Conservation (phyloP, 1,284 basidiomycete species). For the Leccinum colubrinum region DNA sequence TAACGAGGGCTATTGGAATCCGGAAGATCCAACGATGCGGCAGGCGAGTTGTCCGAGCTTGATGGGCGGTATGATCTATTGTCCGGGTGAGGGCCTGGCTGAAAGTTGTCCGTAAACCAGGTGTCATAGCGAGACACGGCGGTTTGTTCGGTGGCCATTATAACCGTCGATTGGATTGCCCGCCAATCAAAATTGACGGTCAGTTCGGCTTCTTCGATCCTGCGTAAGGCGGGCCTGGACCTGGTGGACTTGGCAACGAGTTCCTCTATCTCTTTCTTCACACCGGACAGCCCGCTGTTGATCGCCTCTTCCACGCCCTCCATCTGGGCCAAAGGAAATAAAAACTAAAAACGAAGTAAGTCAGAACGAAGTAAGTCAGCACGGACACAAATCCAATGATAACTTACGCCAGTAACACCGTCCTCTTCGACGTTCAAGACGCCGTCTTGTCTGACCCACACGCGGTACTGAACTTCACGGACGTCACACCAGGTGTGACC, state of each 20-base stretch:
- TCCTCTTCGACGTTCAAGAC: not conserved
- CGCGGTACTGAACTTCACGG: too few relatives aligned
- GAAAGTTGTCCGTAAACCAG: too few relatives aligned
- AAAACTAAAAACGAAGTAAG: not conserved
- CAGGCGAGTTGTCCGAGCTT: not conserved
- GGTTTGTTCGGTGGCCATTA: too few relatives aligned
- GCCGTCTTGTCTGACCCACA: too few relatives aligned
- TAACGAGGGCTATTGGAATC: not conserved
- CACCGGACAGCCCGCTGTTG: not conserved
- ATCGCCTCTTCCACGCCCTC: not conserved
- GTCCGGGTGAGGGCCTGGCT: not conserved
- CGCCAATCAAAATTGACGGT: not conserved
- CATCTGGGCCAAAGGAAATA: not conserved
- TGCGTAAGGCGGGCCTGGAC: not conserved
- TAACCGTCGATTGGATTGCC: not conserved
- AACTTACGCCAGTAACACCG: not conserved
- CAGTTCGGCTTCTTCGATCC: not conserved
- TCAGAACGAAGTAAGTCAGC: not conserved
- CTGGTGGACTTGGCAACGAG: not conserved
- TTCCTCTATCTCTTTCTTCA: not conserved
- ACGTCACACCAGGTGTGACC: not conserved
- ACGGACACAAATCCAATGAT: not conserved
- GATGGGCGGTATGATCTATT: not conserved
- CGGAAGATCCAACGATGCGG: not conserved
- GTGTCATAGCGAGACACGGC: too few relatives aligned